phyloP scores from a whole-genome alignment of 2,329 filamentous ascomycete genomes.

The Aureobasidium uvarum region DNA sequence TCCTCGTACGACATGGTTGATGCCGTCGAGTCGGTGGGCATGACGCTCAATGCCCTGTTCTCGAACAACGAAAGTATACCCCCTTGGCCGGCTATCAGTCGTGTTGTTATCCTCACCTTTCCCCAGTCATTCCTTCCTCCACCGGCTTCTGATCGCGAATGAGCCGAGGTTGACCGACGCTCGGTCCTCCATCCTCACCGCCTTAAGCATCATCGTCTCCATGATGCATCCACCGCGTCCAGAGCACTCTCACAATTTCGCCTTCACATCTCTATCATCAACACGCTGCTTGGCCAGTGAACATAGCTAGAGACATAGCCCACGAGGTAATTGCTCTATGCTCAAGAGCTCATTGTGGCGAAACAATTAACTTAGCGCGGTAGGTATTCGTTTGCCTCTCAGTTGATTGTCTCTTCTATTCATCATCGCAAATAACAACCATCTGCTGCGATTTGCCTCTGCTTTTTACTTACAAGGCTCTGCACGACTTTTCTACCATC shows the following conservation, averaged over 20 bases:
- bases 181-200: not conserved
- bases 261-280: not conserved
- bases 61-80: not conserved
- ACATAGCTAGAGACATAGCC: not conserved
- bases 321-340: constrained; percentile 12
- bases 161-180: constrained; percentile 13
- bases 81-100: constrained; percentile 13
- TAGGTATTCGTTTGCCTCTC: constrained; percentile 25
- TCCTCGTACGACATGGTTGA: constrained; percentile 48
- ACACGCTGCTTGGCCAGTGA: not conserved
- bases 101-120: constrained; percentile 9
- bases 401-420: constrained; percentile 16
- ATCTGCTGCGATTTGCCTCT: constrained; percentile 16
- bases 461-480: not conserved
- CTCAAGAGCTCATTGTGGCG: constrained; percentile 2
- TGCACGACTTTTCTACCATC: not conserved
- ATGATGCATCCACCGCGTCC: not conserved
- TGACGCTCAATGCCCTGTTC: constrained; percentile 25
- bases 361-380: constrained; percentile 21
- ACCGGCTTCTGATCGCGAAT: constrained; percentile 10
- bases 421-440: constrained; percentile 12
- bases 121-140: constrained; percentile 5
- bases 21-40: constrained; percentile 35
- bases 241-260: not conserved
- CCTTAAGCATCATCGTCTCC: not conserved